Conservation (phyloP, 1,284 basidiomycete genomes). For the Leccinum subrobustum region DNA sequence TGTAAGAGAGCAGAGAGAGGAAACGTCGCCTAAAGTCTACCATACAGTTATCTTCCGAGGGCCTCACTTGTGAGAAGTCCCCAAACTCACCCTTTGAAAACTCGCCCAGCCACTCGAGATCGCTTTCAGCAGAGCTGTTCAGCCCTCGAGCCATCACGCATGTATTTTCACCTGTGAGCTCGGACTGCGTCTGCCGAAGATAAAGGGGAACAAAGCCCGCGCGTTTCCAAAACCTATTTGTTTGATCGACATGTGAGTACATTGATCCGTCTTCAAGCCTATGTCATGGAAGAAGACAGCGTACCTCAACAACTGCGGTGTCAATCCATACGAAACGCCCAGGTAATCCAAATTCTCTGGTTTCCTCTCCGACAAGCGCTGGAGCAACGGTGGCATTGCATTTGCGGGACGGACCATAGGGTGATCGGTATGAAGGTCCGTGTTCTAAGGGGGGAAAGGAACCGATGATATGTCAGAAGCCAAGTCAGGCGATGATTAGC, state of each 20-base stretch:
- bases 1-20: constrained; percentile 87
- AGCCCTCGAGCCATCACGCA: constrained; percentile 89
- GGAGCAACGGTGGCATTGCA: constrained; percentile 91
- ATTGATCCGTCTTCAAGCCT: background rate
- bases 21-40: constrained; percentile 92
- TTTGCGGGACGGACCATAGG: constrained; percentile 73
- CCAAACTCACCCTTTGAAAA: constrained; percentile 77
- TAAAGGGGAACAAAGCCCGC: constrained; percentile 92
- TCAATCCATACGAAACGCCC: constrained; percentile 95
- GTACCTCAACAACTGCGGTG: constrained; percentile 78
- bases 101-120: constrained; percentile 83
- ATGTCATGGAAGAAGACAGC: constrained; percentile 9
- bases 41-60: background rate
- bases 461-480: background rate
- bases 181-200: constrained; percentile 90
- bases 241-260: background rate
- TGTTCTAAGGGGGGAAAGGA: constrained; percentile 29
- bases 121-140: constrained; percentile 61
- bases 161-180: constrained; percentile 95
- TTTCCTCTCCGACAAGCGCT: constrained; percentile 86
- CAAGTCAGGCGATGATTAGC: constrained; percentile 9
- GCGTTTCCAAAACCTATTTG: constrained; percentile 89
- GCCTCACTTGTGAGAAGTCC: background rate
- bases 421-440: constrained; percentile 68
- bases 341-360: constrained; percentile 94